Percentiles rank a stretch among this genome's conserved stretches.
phyloP scores from a whole-genome alignment of 371 early-diverging fungal species.

The Actinomortierella wolfii region DNA sequence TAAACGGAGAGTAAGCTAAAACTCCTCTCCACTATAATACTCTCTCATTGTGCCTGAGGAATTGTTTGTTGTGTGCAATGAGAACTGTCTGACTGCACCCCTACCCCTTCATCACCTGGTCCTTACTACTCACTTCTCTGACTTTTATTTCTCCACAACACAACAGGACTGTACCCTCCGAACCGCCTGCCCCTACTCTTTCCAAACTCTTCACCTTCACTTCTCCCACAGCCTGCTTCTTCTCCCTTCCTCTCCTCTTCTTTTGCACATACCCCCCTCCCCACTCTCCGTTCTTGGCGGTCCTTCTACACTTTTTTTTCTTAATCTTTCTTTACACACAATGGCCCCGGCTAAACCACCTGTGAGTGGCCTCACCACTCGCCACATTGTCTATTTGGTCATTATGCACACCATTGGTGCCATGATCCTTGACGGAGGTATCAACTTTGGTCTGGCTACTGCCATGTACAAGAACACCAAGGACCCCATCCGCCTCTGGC shows the following conservation, averaged over 20 bases:
- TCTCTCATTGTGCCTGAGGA: too few relatives aligned
- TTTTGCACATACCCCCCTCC: background rate
- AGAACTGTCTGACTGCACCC: too few relatives aligned
- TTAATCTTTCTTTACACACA: conserved; percentile 1
- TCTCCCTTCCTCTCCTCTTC: background rate
- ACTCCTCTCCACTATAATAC: too few relatives aligned
- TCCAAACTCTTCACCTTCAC: conserved; percentile 2
- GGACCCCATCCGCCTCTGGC: conserved; percentile 28
- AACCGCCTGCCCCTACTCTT: too few relatives aligned
- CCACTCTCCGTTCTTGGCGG: conserved; percentile 1
- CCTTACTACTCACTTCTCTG: too few relatives aligned
- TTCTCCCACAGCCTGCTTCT: background rate
- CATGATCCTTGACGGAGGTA: conserved; percentile 38
- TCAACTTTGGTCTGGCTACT: conserved; percentile 46
- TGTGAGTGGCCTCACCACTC: conserved; percentile 21
- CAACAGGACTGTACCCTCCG: too few relatives aligned
- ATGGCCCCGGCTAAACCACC: conserved; percentile 23
- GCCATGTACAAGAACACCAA: conserved; percentile 44
- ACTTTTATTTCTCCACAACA: too few relatives aligned
- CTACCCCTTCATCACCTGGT: too few relatives aligned
- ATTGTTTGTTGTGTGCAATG: too few relatives aligned
- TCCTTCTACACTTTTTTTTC: conserved; percentile 2
- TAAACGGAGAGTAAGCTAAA: too few relatives aligned
- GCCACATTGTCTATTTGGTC: conserved; percentile 36
- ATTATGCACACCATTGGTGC: conserved; percentile 42